phyloP scores from a whole-genome alignment of 2,329 filamentous ascomycete genomes.

The Diaporthe helianthi region DNA sequence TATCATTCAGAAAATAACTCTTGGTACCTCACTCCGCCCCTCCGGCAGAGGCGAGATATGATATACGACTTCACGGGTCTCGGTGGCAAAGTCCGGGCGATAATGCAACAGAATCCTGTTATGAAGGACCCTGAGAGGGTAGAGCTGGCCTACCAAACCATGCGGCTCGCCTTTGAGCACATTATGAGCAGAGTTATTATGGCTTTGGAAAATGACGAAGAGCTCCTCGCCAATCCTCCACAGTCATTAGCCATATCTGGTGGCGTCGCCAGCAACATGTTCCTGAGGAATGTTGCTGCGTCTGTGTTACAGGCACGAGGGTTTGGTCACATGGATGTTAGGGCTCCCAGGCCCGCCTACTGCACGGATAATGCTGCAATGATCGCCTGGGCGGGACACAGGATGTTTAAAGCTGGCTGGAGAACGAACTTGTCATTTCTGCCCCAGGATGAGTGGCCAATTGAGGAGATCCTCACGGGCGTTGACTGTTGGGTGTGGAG shows the following conservation, averaged over 20 bases:
- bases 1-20: constrained; percentile 45
- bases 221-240: constrained; percentile 42
- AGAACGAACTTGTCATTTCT: constrained; percentile 65
- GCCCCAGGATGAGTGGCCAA: constrained; percentile 74
- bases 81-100: constrained; percentile 60
- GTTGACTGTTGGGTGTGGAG: constrained; percentile 53
- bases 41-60: constrained; percentile 64
- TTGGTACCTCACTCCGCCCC: constrained; percentile 75
- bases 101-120: constrained; percentile 40
- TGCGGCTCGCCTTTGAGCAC: constrained; percentile 88
- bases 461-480: constrained; percentile 71
- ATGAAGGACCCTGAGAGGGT: constrained; percentile 68
- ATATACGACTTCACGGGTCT: constrained; percentile 79
- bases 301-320: constrained; percentile 70
- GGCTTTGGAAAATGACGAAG: constrained; percentile 55
- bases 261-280: constrained; percentile 87
- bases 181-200: constrained; percentile 77
- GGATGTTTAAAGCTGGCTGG: constrained; percentile 88
- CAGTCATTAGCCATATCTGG: constrained; percentile 82
- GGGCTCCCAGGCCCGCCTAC: constrained; percentile 76
- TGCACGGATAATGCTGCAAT: constrained; percentile 98
- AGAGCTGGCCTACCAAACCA: constrained; percentile 73
- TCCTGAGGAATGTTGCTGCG: constrained; percentile 72
- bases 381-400: constrained; percentile 92
- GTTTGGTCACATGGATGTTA: constrained; percentile 64